These are phyloP conservation scores for Mortierella sp. DNA, from an alignment of 371 early-diverging fungal species.

Conservation along the genomic window DNA sequence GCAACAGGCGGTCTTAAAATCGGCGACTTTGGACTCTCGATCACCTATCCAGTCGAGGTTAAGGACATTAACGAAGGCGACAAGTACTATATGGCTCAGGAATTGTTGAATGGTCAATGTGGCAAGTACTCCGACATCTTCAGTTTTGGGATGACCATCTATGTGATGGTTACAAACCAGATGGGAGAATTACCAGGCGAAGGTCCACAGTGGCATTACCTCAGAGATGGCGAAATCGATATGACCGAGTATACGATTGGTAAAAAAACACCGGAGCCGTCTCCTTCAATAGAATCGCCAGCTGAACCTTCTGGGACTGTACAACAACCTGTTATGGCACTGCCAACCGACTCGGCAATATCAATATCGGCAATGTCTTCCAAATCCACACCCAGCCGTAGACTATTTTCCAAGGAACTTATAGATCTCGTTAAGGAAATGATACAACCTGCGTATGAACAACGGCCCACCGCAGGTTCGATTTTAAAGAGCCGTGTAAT, in stretches of 20 bases:
- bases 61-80: slow-evolving; percentile 86
- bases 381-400: neutral
- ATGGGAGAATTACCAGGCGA: slow-evolving; percentile 83
- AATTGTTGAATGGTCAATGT: slow-evolving; percentile 83
- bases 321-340: neutral
- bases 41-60: slow-evolving; percentile 64
- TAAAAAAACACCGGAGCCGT: neutral
- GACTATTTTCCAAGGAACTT: slow-evolving; percentile 57
- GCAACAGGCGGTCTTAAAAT: slow-evolving; percentile 78
- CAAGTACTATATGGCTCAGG: slow-evolving; percentile 95
- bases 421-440: slow-evolving; percentile 72
- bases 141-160: slow-evolving; percentile 91
- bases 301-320: neutral
- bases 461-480: slow-evolving; percentile 67
- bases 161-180: slow-evolving; percentile 85
- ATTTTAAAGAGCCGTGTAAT: slow-evolving; percentile 51
- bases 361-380: neutral
- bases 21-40: slow-evolving; percentile 89
- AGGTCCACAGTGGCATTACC: slow-evolving; percentile 87
- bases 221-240: slow-evolving; percentile 80
- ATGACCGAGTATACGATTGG: slow-evolving; percentile 5
- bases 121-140: slow-evolving; percentile 92
- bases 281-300: neutral
- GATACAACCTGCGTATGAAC: slow-evolving; percentile 68
- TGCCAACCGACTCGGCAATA: neutral